A percentile compares a stretch with the other conserved stretches of the same genome.
Conservation (phyloP, 2,329 filamentous ascomycete species). For the Exophiala aquamarina region DNA sequence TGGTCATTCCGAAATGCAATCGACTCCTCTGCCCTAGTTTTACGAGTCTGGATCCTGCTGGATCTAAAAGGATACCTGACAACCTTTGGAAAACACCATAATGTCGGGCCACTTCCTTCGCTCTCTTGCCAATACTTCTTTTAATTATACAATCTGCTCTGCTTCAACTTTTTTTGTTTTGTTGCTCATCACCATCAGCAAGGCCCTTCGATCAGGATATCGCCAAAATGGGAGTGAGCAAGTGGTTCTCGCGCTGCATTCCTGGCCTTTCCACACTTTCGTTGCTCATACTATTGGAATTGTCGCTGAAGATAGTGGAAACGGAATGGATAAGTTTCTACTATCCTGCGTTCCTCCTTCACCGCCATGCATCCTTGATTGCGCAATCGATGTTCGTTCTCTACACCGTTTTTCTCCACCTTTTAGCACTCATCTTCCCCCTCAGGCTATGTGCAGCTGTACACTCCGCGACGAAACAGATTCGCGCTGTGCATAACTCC, state of each 20-base stretch:
- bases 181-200: no score
- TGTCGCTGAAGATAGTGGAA: slow-evolving; percentile 26
- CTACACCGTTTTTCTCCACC: slow-evolving; percentile 65
- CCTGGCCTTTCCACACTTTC: slow-evolving; percentile 26
- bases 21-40: no score
- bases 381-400: slow-evolving; percentile 54
- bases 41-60: no score
- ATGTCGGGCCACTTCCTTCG: no score
- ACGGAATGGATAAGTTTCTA: slow-evolving; percentile 16
- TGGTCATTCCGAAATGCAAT: no score
- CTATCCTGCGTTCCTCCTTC: slow-evolving; percentile 15
- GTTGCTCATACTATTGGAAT: slow-evolving; percentile 26
- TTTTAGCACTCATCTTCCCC: slow-evolving; percentile 61
- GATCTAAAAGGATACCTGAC: no score
- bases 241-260: slow-evolving; percentile 27
- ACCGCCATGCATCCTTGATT: background rate
- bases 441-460: slow-evolving; percentile 48
- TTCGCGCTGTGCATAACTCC: slow-evolving; percentile 13
- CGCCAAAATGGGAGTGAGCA: slow-evolving; percentile 16
- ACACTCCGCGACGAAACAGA: slow-evolving; percentile 40
- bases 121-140: no score
- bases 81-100: no score
- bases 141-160: no score
- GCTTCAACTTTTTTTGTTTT: no score
- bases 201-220: no score